A percentile compares a stretch with the other conserved stretches of the same genome.
phyloP scores from a whole-genome alignment of 1,284 basidiomycete species.

The Pseudozyma sp. region DNA sequence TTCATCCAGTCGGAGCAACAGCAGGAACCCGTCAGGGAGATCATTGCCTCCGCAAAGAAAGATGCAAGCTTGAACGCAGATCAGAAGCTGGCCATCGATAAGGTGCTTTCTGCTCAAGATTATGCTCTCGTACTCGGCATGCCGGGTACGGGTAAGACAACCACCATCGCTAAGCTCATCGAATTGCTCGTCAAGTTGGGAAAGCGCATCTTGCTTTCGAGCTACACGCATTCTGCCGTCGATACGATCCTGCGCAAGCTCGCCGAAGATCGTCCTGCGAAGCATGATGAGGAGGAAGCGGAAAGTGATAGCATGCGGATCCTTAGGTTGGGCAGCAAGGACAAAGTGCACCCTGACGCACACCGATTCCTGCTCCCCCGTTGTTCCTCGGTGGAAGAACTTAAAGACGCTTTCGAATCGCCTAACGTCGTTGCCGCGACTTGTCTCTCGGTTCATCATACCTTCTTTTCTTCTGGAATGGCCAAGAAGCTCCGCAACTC shows the following conservation, averaged over 20 bases:
- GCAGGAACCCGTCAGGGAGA: neutral
- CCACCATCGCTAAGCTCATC: conserved; percentile 90
- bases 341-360: conserved; percentile 77
- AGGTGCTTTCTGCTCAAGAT: conserved; percentile 83
- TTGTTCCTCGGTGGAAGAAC: conserved; percentile 70
- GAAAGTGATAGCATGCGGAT: conserved; percentile 70
- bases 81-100: conserved; percentile 80
- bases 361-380: conserved; percentile 77
- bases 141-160: conserved; percentile 99
- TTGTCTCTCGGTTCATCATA: conserved; percentile 89
- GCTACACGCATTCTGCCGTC: conserved; percentile 97
- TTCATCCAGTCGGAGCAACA: conserved; percentile 70
- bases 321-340: conserved; percentile 86
- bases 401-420: conserved; percentile 80
- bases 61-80: conserved; percentile 76
- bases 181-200: conserved; percentile 80
- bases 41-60: conserved; percentile 5
- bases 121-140: conserved; percentile 94
- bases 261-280: conserved; percentile 72
- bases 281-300: conserved; percentile 10
- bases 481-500: conserved; percentile 72
- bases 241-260: conserved; percentile 90
- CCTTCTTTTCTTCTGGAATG: conserved; percentile 75
- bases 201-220: conserved; percentile 87
- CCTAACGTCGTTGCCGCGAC: conserved; percentile 96